Evolutionary conservation across 495 filamentous ascomycete species (phyloP), one percentile per base, ranked within the genome.

Genomic region (Podospora appendiculata): DNA sequence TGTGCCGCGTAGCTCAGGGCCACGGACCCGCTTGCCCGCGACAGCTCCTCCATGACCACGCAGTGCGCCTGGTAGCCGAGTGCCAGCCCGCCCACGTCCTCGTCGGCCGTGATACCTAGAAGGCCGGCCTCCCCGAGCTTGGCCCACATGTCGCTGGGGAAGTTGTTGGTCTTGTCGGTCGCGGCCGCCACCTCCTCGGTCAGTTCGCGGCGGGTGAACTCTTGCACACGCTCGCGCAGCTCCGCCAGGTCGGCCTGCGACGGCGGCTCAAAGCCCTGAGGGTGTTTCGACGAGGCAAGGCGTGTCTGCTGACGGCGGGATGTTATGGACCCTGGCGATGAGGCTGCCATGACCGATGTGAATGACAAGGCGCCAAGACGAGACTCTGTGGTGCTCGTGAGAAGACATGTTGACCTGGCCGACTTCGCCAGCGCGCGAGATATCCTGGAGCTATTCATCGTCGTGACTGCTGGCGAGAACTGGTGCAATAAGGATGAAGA

Each of bases 51-150:
- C 87, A 98, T 91, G 9, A 96, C 89, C 5, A 95, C 74, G 65
- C 91, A 96, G 63, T 98, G 93, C 32, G 94, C 94, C 68, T 98
- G 94, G 70, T 98, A 98, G 38, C 93, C 93, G 80, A 97, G 83
- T 4, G 79, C 88, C 48, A 97, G 67, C 4, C 93, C 93, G 40
- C 93, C 94, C 48, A 92, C 91, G 41, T 90, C 86, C 67, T 96
- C 92, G 67, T 96, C 89, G 12, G 89, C 94, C 0, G 93, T 98
- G 57, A 96, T 86, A 40, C 93, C 93, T 16, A 98, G 79, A 51
- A 97, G 86, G 4, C 89, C 94, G 41, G 93, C 93, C 54, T 89
- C 83, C 19, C 93, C 93, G 17, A 98, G 72, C 68, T 95, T 96
- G 68, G 78, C 76, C 93, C 93, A 98, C 88, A 98, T 94, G 9